phyloP scores from a whole-genome alignment of 2,329 filamentous ascomycete species.

The Aureobasidium sp. region DNA sequence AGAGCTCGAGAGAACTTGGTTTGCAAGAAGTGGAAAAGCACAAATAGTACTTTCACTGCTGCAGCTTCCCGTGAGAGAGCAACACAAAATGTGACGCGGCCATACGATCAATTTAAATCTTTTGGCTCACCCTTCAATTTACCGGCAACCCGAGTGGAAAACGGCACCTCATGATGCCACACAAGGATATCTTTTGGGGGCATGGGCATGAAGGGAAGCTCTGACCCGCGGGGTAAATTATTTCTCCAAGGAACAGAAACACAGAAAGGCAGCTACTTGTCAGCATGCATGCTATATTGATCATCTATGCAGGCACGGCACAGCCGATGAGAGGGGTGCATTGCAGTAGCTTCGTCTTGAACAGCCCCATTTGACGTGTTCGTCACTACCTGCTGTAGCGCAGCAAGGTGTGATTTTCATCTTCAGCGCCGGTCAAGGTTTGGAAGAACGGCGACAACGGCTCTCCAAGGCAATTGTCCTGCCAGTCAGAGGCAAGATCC shows the following conservation, averaged over 20 bases:
- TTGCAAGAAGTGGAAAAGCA: neutral
- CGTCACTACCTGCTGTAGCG: neutral
- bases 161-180: constrained; percentile 6
- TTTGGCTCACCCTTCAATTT: neutral
- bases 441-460: neutral
- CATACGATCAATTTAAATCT: constrained; percentile 6
- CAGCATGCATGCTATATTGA: constrained; percentile 11
- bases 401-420: constrained; percentile 10
- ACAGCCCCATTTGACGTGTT: neutral
- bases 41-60: neutral
- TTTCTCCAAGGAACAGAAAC: neutral
- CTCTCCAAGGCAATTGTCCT: neutral
- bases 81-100: neutral
- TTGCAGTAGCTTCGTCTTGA: constrained; percentile 2
- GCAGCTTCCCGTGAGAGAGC: neutral
- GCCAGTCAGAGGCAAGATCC: neutral
- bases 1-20: neutral
- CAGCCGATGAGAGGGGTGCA: neutral
- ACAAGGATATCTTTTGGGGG: neutral
- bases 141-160: neutral
- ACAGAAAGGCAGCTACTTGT: neutral
- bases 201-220: neutral
- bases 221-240: constrained; percentile 2
- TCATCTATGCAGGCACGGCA: constrained; percentile 15
- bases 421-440: neutral